Evolutionary conservation across 2,329 filamentous ascomycete species (phyloP), one percentile per base, ranked within the genome.

Genomic region (Claviceps pazoutovae): DNA sequence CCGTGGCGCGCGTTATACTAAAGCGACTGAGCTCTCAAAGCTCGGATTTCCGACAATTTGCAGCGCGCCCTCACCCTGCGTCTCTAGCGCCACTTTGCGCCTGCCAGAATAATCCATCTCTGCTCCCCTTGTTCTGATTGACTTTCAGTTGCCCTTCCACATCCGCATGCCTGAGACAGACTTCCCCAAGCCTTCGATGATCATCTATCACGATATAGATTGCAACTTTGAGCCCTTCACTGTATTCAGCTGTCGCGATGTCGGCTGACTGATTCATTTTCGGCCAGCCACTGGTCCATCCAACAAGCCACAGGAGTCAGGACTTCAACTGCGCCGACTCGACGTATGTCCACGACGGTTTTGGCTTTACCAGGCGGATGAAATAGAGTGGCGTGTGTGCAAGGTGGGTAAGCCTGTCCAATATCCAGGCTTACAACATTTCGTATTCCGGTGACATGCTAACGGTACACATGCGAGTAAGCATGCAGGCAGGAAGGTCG

Each of bases 241-340:
- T 47, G 37, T 17, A 17, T 42, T 26, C 51, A 51, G 38, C 48
- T 49, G 43, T 30, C 46, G 48, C 37, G 39, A 44, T 56, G 46
- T 55, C 57, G 52, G 52, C 47, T 50, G 48, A 51, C 56, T 57
- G 53, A 54, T 54, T 51, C 51, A 49, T 50, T 45, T 48, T 34
- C 9, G 30, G 9, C 30, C 54, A 52, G 49, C 52, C 54, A 56
- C 42, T 53, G 55, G 55, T 50, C 52, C 51, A 46, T 51, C 43
- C 47, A 53, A 49, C 42, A 45, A 42, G 51, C 53, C 30, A 51
- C 36, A 43, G 30, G 9, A 34, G 30, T 34, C 30, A 49, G 14
- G 30, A 37, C 26, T 47, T 17, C 45, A 4, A n/a, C 45, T 17
- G 4, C 23, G 26, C 45, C 45, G 34, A 3, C 23, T n/a, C 23